A percentile compares a stretch with the other conserved stretches of the same genome.
Evolutionary conservation across 345 rosid species (phyloP).

Genomic region (Tarenaya hassleriana): DNA sequence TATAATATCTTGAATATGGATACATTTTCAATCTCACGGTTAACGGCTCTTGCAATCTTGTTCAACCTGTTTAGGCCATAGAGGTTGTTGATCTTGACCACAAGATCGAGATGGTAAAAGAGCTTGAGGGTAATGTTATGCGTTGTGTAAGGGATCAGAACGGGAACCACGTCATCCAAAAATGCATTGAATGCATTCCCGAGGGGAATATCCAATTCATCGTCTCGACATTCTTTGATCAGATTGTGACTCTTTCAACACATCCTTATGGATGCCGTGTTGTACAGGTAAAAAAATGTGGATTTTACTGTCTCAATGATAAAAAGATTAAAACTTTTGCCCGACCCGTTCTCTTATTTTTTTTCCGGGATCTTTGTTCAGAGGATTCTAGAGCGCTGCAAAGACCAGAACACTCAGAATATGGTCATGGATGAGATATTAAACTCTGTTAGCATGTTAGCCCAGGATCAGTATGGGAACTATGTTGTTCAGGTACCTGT

Average conservation of each 20-base stretch:
- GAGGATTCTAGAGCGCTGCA: constrained; percentile 57
- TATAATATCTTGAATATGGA: constrained; percentile 5
- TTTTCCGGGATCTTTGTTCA: constrained; percentile 14
- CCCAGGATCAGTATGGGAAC: constrained; percentile 64
- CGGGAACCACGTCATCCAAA: constrained; percentile 95
- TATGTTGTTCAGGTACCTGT: constrained; percentile 53
- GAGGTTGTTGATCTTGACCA: constrained; percentile 92
- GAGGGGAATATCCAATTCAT: constrained; percentile 79
- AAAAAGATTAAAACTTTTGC: background rate
- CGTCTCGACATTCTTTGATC: constrained; percentile 78
- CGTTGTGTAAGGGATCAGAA: constrained; percentile 96
- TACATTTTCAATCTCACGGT: background rate
- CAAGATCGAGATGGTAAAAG: constrained; percentile 78
- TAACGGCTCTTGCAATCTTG: background rate
- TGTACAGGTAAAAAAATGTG: constrained; percentile 56
- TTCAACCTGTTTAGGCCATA: constrained; percentile 48
- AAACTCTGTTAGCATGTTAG: constrained; percentile 49
- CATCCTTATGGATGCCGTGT: constrained; percentile 99
- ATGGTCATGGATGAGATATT: constrained; percentile 57
- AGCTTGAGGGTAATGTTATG: constrained; percentile 91
- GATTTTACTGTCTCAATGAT: background rate
- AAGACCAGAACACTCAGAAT: constrained; percentile 38
- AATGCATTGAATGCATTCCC: constrained; percentile 92
- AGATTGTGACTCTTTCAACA: constrained; percentile 73
- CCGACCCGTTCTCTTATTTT: background rate